Evolutionary conservation across 2,329 filamentous ascomycete species (phyloP), one percentile per base, ranked within the genome.

Genomic region (Chrysoporthe cubensis): DNA sequence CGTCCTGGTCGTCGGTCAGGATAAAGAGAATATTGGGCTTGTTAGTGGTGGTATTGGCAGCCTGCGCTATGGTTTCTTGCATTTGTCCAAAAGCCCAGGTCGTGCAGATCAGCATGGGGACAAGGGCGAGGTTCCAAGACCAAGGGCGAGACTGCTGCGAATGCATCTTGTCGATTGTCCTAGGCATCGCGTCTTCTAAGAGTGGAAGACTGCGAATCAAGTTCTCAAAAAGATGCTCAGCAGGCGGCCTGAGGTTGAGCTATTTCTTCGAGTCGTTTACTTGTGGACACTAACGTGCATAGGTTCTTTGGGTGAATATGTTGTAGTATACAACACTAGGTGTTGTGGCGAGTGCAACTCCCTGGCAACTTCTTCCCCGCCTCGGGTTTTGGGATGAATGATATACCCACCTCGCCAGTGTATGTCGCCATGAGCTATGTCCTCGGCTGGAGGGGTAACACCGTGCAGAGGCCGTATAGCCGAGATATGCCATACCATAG

Each of bases 1-100:
- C 75, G 73, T 91, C 88, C 74, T 90, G 88, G 72, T 90, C 88
- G 73, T 91, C 88, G 0, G 87, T 88, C 52, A 90, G 78, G 70
- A 90, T 84, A 71, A 90, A 88, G 43, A 90, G 78, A 68, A 90
- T 85, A 71, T 90, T 90, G 1, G 84, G 83, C 66, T 32, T 42
- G 37, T 13, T 26, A 40, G 37, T 26, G 32, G 14, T 58, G 14
- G 56, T 58, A 7, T 58, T 58, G 34, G 56, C 7, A 37, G 34
- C 16, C 37, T 58, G 26, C 6, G 5, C 11, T 2, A 58, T n/a
- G 8, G 56, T 40, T 3, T 40, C 32, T 40, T 58, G 56, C n/a
- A n/a, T 37, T 16, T 58, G 56, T 34, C 16, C 56, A 58, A 40
- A 58, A 11, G 37, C 56, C 37, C 56, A n/a, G 8, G n/a, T 13